These are phyloP conservation scores for Chiua virens DNA, from an alignment of 768 basidiomycete genomes.

Conservation along the genomic window DNA sequence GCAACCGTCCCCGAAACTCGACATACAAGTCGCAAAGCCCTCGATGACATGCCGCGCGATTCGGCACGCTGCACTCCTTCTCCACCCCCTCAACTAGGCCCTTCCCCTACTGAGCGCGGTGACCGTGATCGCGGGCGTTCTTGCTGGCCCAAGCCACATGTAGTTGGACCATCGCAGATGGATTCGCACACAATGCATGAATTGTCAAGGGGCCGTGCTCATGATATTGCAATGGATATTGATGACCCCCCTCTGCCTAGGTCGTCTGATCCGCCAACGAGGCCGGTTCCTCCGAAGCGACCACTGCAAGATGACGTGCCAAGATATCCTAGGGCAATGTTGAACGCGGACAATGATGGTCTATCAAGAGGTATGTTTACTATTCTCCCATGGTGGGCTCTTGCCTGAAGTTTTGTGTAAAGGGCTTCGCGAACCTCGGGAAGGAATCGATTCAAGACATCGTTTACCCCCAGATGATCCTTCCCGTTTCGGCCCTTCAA, in stretches of 20 bases:
- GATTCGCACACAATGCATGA: conserved; percentile 19
- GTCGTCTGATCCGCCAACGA: conserved; percentile 17
- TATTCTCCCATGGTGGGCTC: not conserved
- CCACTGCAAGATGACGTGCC: conserved; percentile 28
- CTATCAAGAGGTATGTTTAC: conserved; percentile 11
- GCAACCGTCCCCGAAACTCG: conserved; percentile 10
- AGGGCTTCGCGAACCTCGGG: conserved; percentile 23
- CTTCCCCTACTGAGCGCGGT: conserved; percentile 5
- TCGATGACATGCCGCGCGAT: conserved; percentile 7
- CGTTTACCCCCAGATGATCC: conserved; percentile 14
- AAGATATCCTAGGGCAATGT: conserved; percentile 40
- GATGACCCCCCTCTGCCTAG: conserved; percentile 24
- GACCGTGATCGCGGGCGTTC: conserved; percentile 17
- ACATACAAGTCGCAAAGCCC: not conserved
- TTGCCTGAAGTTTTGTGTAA: not conserved
- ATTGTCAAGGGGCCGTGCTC: conserved; percentile 20
- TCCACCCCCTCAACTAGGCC: conserved; percentile 6
- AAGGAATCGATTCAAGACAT: conserved; percentile 17
- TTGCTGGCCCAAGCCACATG: conserved; percentile 13
- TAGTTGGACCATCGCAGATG: conserved; percentile 7
- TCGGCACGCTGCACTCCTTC: conserved; percentile 14
- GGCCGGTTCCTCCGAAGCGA: conserved; percentile 15
- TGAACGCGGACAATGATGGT: conserved; percentile 23
- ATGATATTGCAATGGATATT: conserved; percentile 27
- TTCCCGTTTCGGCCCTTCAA: conserved; percentile 15